Percentiles rank a stretch among this genome's conserved stretches.
These are phyloP conservation scores for Neonectria ditissima DNA, from an alignment of 2,329 filamentous ascomycete genomes.

Conservation along the genomic window DNA sequence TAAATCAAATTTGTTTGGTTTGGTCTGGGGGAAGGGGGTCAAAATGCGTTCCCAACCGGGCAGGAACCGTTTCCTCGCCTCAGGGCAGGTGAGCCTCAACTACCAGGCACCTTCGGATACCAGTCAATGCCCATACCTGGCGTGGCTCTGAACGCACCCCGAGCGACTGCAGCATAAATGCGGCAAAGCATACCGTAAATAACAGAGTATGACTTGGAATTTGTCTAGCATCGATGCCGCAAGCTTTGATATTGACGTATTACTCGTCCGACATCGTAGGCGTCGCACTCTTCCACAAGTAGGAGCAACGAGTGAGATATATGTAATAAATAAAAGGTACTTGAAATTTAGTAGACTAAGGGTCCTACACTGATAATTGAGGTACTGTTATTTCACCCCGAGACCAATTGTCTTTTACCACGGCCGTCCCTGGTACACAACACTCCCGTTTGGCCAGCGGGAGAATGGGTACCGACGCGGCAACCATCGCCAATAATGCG, in stretches of 20 bases:
- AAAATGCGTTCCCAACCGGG: background rate
- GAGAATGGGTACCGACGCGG: conserved; percentile 31
- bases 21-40: no score
- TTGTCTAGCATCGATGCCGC: background rate
- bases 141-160: background rate
- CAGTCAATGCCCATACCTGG: background rate
- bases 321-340: background rate
- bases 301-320: background rate
- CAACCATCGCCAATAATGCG: conserved; percentile 50
- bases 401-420: background rate
- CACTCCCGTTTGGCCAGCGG: conserved; percentile 27
- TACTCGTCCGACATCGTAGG: background rate
- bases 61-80: background rate
- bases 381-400: background rate
- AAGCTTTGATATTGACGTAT: background rate
- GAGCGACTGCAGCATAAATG: background rate
- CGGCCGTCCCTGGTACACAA: conserved; percentile 12
- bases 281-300: background rate
- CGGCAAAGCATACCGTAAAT: background rate
- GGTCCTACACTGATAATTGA: background rate
- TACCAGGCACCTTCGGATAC: background rate
- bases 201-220: background rate
- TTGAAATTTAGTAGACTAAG: background rate
- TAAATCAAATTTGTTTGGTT: background rate
- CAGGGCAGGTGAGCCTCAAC: background rate